Percentiles rank a stretch among this genome's conserved stretches.
phyloP scores from a whole-genome alignment of 768 basidiomycete genomes.

The Kockovaella imperatae region DNA sequence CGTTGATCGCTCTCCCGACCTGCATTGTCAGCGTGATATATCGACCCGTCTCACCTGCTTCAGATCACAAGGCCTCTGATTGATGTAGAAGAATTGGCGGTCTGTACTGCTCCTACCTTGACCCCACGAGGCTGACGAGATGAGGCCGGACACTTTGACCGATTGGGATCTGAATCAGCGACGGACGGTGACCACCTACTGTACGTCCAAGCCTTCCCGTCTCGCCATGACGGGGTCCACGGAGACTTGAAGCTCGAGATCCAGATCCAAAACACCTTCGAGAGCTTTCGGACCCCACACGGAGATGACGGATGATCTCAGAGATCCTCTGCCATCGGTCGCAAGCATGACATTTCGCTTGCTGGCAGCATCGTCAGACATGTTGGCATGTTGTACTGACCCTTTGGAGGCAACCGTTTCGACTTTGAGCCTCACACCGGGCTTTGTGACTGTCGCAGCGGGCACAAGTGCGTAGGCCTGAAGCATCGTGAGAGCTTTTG shows the following conservation, averaged over 20 bases:
- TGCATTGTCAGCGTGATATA: constrained; percentile 31
- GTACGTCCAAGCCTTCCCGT: constrained; percentile 46
- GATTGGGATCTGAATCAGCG: constrained; percentile 15
- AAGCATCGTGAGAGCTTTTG: constrained; percentile 70
- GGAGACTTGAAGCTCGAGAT: constrained; percentile 61
- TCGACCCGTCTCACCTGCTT: constrained; percentile 53
- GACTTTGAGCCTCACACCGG: constrained; percentile 60
- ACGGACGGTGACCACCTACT: too few species aligned
- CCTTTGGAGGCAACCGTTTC: constrained; percentile 55
- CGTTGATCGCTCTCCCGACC: constrained; percentile 85
- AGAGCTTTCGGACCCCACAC: constrained; percentile 80
- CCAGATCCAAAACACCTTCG: constrained; percentile 66
- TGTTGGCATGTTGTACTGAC: constrained; percentile 48
- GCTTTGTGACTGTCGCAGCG: constrained; percentile 47
- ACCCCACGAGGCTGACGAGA: constrained; percentile 71
- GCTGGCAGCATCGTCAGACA: too few species aligned
- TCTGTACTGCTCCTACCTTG: constrained; percentile 72
- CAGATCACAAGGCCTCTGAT: constrained; percentile 77
- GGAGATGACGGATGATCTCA: constrained; percentile 59
- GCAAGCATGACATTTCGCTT: constrained; percentile 57
- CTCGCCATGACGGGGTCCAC: constrained; percentile 54
- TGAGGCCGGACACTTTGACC: constrained; percentile 64
- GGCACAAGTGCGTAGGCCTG: constrained; percentile 85
- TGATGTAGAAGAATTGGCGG: constrained; percentile 86
- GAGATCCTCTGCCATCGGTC: constrained; percentile 60